Evolutionary conservation across 352 stramenopile genomes (phyloP).

Genomic region (Globisporangium spinosum): DNA sequence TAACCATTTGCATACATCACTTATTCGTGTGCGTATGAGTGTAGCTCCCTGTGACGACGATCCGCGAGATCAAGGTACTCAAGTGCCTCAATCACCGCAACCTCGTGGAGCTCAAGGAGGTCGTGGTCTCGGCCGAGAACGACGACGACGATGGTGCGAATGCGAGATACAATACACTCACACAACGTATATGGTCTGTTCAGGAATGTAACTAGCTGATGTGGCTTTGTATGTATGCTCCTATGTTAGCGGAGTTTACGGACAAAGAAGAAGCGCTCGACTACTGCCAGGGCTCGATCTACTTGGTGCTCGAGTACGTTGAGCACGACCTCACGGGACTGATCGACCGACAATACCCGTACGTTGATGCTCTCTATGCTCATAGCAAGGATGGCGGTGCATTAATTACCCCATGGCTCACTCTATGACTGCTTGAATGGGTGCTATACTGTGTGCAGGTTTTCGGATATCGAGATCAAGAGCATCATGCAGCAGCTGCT

Average conservation of each 20-base stretch:
- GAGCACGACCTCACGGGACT: conserved; percentile 87
- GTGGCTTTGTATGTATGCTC: neutral
- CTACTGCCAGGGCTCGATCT: conserved; percentile 86
- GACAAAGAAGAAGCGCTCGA: conserved; percentile 83
- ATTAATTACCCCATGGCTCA: neutral
- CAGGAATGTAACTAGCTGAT: neutral
- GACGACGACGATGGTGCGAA: conserved; percentile 73
- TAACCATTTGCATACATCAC: no score
- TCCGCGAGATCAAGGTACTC: conserved; percentile 98
- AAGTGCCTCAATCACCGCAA: conserved; percentile 95
- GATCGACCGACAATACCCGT: conserved; percentile 84
- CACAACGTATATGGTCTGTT: neutral
- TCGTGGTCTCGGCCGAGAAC: conserved; percentile 89
- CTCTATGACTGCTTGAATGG: neutral
- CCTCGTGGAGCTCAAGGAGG: conserved; percentile 95
- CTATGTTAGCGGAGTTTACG: conserved; percentile 44
- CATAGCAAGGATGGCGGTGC: neutral
- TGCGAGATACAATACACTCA: neutral
- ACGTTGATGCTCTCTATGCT: conserved; percentile 15
- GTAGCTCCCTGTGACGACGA: conserved; percentile 92
- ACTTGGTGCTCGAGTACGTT: conserved; percentile 87
- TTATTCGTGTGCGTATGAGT: neutral
- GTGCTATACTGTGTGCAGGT: conserved; percentile 32
- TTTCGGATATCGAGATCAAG: conserved; percentile 85
- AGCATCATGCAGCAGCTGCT: conserved; percentile 84